Evolutionary conservation across 352 stramenopile genomes (phyloP).

Genomic region (Phytophthora capsici): DNA sequence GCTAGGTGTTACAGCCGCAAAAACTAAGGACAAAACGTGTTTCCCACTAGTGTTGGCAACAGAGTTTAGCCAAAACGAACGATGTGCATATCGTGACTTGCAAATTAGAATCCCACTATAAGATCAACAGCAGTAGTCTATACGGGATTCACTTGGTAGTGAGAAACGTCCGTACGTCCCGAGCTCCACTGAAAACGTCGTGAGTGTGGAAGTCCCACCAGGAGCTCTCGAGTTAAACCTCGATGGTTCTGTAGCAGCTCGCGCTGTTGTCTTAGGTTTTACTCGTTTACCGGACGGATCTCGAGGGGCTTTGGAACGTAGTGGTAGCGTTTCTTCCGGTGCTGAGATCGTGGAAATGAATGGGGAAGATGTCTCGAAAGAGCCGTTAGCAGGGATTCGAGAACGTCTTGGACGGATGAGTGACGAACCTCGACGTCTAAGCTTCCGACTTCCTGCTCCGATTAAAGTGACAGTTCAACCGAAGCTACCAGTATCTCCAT

Average conservation of each 20-base stretch:
- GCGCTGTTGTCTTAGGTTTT: conserved; percentile 71
- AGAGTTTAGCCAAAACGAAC: no score
- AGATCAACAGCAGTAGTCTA: no score
- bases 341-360: conserved; percentile 70
- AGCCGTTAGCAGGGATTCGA: conserved; percentile 52
- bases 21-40: no score
- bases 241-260: conserved; percentile 37
- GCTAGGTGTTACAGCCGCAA: no score
- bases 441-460: conserved; percentile 49
- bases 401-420: conserved; percentile 43
- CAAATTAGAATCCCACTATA: no score
- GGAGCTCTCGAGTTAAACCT: conserved; percentile 67
- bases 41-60: no score
- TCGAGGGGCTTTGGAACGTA: conserved; percentile 47
- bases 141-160: not conserved
- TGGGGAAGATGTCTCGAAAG: conserved; percentile 56
- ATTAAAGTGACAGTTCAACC: conserved; percentile 10
- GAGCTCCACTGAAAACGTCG: conserved; percentile 26
- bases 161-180: conserved; percentile 23
- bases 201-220: conserved; percentile 53
- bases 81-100: no score
- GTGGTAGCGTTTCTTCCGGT: conserved; percentile 48
- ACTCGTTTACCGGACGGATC: conserved; percentile 57
- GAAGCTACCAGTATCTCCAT: not conserved
- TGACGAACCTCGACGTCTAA: conserved; percentile 41